Evolutionary conservation across 371 early-diverging fungal species (phyloP).

Genomic region (Nematocida sp.): DNA sequence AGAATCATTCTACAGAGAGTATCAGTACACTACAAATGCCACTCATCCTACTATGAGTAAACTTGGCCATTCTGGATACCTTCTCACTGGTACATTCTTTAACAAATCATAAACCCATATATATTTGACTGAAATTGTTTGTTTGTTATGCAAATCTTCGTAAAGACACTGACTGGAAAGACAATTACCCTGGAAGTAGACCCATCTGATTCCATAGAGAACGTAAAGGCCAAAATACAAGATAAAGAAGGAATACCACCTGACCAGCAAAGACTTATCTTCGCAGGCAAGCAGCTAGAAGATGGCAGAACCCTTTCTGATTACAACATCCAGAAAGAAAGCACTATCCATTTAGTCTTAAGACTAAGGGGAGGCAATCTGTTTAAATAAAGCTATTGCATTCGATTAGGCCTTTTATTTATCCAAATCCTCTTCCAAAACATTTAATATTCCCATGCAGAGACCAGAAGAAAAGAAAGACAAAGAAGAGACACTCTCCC

Average conservation of each 20-base stretch:
- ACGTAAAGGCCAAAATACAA: slow-evolving; percentile 53
- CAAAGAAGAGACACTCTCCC: neutral
- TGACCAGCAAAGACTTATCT: slow-evolving; percentile 56
- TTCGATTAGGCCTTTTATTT: neutral
- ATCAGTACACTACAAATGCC: slow-evolving; percentile 8
- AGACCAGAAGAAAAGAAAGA: neutral
- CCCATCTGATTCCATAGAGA: slow-evolving; percentile 37
- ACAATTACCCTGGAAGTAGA: slow-evolving; percentile 54
- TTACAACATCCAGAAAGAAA: slow-evolving; percentile 82
- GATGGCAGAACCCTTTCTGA: slow-evolving; percentile 68
- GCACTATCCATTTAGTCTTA: slow-evolving; percentile 91
- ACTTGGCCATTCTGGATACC: slow-evolving; percentile 22
- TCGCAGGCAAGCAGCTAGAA: slow-evolving; percentile 56
- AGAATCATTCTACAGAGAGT: slow-evolving; percentile 33
- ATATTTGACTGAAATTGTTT: slow-evolving; percentile 26
- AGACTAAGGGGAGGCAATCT: slow-evolving; percentile 80
- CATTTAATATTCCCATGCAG: neutral
- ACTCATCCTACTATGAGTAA: slow-evolving; percentile 34
- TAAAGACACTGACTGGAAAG: slow-evolving; percentile 71
- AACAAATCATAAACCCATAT: slow-evolving; percentile 6
- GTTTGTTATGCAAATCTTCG: slow-evolving; percentile 75
- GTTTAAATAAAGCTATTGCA: neutral
- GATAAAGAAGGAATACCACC: slow-evolving; percentile 57
- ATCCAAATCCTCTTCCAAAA: neutral
- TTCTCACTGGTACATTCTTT: slow-evolving; percentile 49